phyloP scores from a whole-genome alignment of 169 alveolate genomes.

The Plasmodium cynomolgi region DNA sequence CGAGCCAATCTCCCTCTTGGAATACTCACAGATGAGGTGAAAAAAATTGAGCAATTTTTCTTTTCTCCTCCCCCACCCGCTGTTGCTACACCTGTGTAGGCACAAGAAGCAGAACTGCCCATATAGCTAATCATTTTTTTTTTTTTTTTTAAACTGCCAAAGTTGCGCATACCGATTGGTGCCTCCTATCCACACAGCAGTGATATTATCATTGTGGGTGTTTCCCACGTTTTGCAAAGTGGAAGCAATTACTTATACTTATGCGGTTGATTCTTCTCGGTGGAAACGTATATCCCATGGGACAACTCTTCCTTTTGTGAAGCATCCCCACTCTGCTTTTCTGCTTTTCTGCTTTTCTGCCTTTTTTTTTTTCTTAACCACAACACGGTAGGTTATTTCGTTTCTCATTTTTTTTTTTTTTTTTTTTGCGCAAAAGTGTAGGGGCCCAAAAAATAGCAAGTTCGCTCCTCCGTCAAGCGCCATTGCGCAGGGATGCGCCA shows the following conservation, averaged over 20 bases:
- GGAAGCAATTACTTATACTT: background rate
- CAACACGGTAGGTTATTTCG: background rate
- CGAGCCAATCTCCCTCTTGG: background rate
- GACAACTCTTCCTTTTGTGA: background rate
- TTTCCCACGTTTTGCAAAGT: background rate
- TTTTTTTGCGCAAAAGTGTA: background rate
- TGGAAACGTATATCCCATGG: background rate
- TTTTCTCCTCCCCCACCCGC: background rate
- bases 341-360: background rate
- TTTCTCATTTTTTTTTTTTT: background rate
- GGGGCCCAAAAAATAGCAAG: background rate
- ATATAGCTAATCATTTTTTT: background rate
- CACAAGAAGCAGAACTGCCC: background rate
- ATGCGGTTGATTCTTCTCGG: background rate
- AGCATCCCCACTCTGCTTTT: background rate
- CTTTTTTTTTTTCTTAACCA: background rate
- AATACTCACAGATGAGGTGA: background rate
- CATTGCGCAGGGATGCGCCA: background rate
- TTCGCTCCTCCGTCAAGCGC: background rate
- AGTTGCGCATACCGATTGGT: background rate
- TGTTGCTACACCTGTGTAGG: background rate
- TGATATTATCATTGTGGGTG: background rate
- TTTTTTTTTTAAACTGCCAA: background rate
- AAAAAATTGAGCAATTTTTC: background rate
- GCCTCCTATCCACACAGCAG: background rate